phyloP scores from a whole-genome alignment of 176 grass and related monocot genomes.

The Melocanna baccifera region DNA sequence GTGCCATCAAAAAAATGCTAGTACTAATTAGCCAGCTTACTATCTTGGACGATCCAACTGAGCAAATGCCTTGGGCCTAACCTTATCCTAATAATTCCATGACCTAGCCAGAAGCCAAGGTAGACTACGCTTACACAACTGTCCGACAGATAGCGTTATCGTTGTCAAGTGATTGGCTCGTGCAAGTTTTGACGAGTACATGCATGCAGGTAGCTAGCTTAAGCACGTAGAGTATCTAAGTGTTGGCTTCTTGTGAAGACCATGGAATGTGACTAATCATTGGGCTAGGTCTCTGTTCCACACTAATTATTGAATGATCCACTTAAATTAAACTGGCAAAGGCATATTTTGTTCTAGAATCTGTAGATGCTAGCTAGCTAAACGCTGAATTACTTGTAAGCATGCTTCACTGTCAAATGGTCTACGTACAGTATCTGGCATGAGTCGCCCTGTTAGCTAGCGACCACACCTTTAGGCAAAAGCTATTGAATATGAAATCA shows the following conservation, averaged over 20 bases:
- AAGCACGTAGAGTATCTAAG: background rate
- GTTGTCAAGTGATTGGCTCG: background rate
- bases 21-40: background rate
- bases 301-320: background rate
- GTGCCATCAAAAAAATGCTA: conserved; percentile 15
- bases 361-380: background rate
- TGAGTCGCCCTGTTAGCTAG: background rate
- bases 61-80: conserved; percentile 41
- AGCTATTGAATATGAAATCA: background rate
- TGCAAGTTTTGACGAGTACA: conserved; percentile 16
- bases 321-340: background rate
- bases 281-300: background rate
- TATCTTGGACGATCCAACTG: conserved; percentile 26
- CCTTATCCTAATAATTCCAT: conserved; percentile 20
- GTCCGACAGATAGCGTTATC: background rate
- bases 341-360: background rate
- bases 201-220: background rate
- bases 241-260: background rate
- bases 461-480: background rate
- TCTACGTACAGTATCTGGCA: background rate
- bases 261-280: conserved; percentile 16
- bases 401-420: background rate
- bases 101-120: background rate
- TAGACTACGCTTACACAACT: background rate
- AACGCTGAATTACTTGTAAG: background rate